Percentiles rank a stretch among this genome's conserved stretches.
Conservation (phyloP, 1,284 basidiomycete genomes). For the Testicularia cyperi region DNA sequence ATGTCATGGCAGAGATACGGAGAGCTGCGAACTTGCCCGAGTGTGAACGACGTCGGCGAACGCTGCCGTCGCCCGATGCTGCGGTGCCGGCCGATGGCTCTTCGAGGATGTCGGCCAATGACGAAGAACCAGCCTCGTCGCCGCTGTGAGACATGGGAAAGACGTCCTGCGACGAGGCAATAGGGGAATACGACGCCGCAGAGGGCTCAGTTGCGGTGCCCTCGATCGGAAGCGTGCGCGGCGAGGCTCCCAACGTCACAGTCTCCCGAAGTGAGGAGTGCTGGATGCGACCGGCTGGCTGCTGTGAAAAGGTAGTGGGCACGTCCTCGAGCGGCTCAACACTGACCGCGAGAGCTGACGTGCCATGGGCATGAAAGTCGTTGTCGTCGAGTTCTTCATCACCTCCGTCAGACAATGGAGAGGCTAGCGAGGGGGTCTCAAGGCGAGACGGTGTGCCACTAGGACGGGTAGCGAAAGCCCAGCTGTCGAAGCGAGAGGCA, state of each 20-base stretch:
- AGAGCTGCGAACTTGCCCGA: constrained; percentile 36
- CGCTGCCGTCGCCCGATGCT: not conserved
- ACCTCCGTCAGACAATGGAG: too few species aligned
- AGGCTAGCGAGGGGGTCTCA: constrained; percentile 6
- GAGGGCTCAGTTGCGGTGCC: not conserved
- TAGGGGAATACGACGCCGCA: too few species aligned
- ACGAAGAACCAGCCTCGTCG: not conserved
- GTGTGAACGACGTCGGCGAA: constrained; percentile 14
- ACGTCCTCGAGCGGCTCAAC: constrained; percentile 19
- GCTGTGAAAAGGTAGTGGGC: constrained; percentile 19
- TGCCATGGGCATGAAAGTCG: constrained; percentile 1
- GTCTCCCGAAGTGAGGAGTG: constrained; percentile 9
- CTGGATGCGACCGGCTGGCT: constrained; percentile 17
- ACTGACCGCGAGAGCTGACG: constrained; percentile 7
- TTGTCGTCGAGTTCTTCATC: constrained; percentile 4
- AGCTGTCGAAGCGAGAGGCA: constrained; percentile 30
- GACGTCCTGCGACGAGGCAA: constrained; percentile 2
- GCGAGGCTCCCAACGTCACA: not conserved
- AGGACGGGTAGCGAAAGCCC: constrained; percentile 13
- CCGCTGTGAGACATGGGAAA: constrained; percentile 2
- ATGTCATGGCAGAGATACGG: constrained; percentile 23
- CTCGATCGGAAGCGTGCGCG: constrained; percentile 1
- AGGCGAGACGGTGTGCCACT: constrained; percentile 8
- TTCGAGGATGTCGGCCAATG: constrained; percentile 34
- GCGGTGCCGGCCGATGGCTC: constrained; percentile 5